These are phyloP conservation scores for Zygoascus meyerae DNA, from an alignment of 1,139 yeast species.

Conservation along the genomic window DNA sequence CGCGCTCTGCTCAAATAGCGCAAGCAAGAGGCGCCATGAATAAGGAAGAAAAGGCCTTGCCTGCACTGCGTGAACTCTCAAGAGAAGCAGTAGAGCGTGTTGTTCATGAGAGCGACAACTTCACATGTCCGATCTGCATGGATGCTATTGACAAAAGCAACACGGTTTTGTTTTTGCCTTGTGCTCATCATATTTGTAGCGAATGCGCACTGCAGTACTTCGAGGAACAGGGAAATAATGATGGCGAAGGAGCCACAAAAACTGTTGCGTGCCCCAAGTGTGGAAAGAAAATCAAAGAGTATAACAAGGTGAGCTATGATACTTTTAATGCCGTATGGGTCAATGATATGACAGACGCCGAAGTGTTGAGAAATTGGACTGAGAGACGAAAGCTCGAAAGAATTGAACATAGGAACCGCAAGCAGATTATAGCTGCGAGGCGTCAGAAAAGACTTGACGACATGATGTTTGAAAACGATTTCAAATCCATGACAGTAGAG, in stretches of 20 bases:
- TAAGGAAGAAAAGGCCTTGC: slow-evolving; percentile 16
- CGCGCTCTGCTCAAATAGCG: slow-evolving; percentile 49
- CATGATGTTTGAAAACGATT: slow-evolving; percentile 17
- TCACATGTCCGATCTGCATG: slow-evolving; percentile 63
- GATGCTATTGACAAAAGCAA: slow-evolving; percentile 50
- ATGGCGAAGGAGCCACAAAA: slow-evolving; percentile 15
- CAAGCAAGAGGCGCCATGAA: slow-evolving; percentile 18
- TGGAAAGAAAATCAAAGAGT: slow-evolving; percentile 16
- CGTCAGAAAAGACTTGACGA: slow-evolving; percentile 14
- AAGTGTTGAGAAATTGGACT: slow-evolving; percentile 18
- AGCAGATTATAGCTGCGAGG: slow-evolving; percentile 8
- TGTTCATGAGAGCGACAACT: slow-evolving; percentile 27
- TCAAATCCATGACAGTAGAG: too few relatives aligned
- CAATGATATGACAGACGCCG: slow-evolving; percentile 20
- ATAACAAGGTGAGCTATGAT: slow-evolving; percentile 21
- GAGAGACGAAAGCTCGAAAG: slow-evolving; percentile 8
- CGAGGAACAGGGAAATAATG: slow-evolving; percentile 14
- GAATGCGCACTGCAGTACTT: slow-evolving; percentile 27
- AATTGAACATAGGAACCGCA: slow-evolving; percentile 10
- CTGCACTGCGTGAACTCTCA: slow-evolving; percentile 19
- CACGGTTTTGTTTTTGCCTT: slow-evolving; percentile 31
- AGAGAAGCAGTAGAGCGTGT: slow-evolving; percentile 19
- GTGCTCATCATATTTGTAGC: slow-evolving; percentile 32
- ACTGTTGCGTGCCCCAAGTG: slow-evolving; percentile 26
- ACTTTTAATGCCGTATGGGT: slow-evolving; percentile 26